Percentiles rank a stretch among this genome's conserved stretches.
Evolutionary conservation across 805 yeast species (phyloP).

Genomic region (Wickerhamomyces kurtzmanii): DNA sequence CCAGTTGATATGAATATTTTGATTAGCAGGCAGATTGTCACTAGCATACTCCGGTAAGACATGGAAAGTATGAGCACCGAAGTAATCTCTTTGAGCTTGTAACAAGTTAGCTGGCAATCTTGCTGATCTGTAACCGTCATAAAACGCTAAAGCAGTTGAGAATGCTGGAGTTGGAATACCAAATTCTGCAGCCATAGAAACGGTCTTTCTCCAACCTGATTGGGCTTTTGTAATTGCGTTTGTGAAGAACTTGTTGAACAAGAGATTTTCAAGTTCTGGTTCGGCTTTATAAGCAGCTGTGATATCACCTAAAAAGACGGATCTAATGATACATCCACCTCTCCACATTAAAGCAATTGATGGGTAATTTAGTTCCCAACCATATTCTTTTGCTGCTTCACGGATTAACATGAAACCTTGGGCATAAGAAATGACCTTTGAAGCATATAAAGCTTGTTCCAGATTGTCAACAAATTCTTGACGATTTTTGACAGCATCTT

Average conservation of each 20-base stretch:
- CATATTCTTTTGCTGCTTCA: constrained; percentile 95
- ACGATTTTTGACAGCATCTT: constrained; percentile 63
- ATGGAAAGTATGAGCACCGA: constrained; percentile 98
- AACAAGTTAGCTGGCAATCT: constrained; percentile 94
- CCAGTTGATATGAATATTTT: constrained; percentile 96
- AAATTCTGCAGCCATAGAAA: constrained; percentile 64
- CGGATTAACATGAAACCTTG: constrained; percentile 99
- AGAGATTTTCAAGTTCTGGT: constrained; percentile 90
- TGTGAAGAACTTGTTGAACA: constrained; percentile 92
- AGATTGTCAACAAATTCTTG: constrained; percentile 81
- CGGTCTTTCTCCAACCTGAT: constrained; percentile 87
- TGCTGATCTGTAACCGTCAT: constrained; percentile 97
- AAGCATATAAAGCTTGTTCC: constrained; percentile 97
- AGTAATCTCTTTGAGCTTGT: constrained; percentile 99
- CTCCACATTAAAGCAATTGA: constrained; percentile 99
- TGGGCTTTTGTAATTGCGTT: constrained; percentile 90
- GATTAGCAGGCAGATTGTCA: constrained; percentile 66
- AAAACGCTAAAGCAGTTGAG: constrained; percentile 93
- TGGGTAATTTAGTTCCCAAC: constrained; percentile 96
- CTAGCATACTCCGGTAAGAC: constrained; percentile 82
- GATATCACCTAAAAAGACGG: constrained; percentile 95
- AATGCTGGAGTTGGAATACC: constrained; percentile 99
- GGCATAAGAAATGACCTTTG: constrained; percentile 96
- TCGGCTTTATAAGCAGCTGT: constrained; percentile 91
- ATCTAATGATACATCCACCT: constrained; percentile 99